Conservation (phyloP, 2,329 filamentous ascomycete genomes). For the Raffaelea ambrosiae region DNA sequence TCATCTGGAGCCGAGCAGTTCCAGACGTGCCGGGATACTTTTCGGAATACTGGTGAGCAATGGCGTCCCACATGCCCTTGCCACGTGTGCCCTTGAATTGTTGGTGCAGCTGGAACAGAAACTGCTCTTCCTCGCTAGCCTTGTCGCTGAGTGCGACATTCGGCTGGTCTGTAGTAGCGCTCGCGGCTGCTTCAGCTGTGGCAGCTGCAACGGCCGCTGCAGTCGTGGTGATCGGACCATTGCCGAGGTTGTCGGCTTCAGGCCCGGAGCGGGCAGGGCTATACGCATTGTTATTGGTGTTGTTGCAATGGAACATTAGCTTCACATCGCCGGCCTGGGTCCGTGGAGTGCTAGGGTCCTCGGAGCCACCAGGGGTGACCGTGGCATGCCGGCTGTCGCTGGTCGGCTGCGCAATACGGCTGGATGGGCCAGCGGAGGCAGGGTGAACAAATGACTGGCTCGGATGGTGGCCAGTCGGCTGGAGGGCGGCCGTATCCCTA, state of each 20-base stretch:
- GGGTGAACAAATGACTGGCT: background rate
- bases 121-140: constrained; percentile 39
- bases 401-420: no score
- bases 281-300: no score
- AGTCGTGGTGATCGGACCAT: no score
- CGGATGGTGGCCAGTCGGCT: background rate
- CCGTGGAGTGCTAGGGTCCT: no score
- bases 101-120: constrained; percentile 40
- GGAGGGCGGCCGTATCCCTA: constrained; percentile 11
- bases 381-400: no score
- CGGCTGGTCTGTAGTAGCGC: background rate
- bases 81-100: constrained; percentile 38
- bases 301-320: no score
- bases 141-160: constrained; percentile 27
- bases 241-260: background rate
- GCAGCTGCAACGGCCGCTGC: no score
- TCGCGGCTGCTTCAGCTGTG: no score
- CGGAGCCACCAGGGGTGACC: no score
- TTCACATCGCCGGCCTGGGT: no score
- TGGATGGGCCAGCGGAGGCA: background rate
- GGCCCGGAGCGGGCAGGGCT: background rate
- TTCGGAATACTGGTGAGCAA: constrained; percentile 34
- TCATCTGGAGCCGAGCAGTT: constrained; percentile 47
- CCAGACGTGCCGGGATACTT: constrained; percentile 16
- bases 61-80: constrained; percentile 50